Evolutionary conservation across 306 rosid genomes (phyloP), one percentile per base, ranked within the genome.

Genomic region (Quercus rubra): DNA sequence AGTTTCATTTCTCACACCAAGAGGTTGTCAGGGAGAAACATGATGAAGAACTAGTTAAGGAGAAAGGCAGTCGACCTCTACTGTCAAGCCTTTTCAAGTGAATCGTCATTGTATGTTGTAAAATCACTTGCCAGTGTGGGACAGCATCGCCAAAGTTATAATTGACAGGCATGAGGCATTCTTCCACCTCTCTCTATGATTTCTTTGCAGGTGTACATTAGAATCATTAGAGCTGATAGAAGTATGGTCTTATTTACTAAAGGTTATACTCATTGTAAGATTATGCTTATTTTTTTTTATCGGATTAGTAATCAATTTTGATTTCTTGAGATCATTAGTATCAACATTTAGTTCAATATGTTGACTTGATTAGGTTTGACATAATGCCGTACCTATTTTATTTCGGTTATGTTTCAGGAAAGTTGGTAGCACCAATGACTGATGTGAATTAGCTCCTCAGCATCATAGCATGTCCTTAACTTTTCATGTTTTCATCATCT

Each of bases 81-180:
- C 85, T 88, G n/a, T 93, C 90, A 54, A 78, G 88, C 80, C 84
- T 90, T 80, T 90, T 90, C 77, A 83, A 78, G 83, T 63, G 81
- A 89, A 33, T 11, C 35, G 27, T 71, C 31, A 13, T 19, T 33
- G 43, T 31, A 4, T 73, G 54, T 80, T 78, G 70, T 35, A 73
- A 71, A 71, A 3, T 31, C 41, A 31, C 35, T 4, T n/a, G 15
- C 9, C 35, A 33, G 46, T 31, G 18, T 51, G 38, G 54, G 9
- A 25, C 21, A 33, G 28, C 63, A 59, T 59, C 7, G 23, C 67
- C 30, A 12, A 27, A 6, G 28, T 3, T 19, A 12, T 25, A 59
- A 31, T 66, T 31, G 71, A 33, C 71, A 19, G 27, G 52, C 38
- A 67, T 25, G 43, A 19, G 72, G 52, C 38, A 67, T 70, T 27